Base-by-base conservation (phyloP, 2,329 filamentous ascomycete genomes). In the Fusarium graminum region DNA sequence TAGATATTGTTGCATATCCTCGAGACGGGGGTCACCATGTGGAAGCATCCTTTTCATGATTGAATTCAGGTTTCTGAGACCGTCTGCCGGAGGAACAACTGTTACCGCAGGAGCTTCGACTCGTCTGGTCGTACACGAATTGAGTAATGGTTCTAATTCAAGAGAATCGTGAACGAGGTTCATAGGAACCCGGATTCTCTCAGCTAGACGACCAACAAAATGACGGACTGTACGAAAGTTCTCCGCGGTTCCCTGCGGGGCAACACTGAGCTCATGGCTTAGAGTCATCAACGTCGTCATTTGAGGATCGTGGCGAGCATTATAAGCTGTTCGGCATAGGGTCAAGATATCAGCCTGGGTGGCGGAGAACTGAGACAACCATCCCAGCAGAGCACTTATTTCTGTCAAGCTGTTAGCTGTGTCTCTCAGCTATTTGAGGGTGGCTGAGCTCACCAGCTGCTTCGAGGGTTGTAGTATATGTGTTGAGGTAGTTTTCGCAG, bases 141-240 rank as follows among this genome's bases (percentile, higher is more conserved):
- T 68, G 1, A 84, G 68, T 1, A 83, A 38, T 3, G 73, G 51
- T 3, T 60, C 59, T 9, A 83, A 34, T 12, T 61, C 57, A 4
- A 44, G 45, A 3, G 74, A 69, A 49, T 79, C 75, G 8, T 74
- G 63, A 2, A 84, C 46, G 1, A 86, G 73, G 10, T 77, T 63
- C 6, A 75, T 73, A 1, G 77, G 71, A 2, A 79, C 78, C 11
- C 80, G 76, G 3, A 81, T 69, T 50, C 80, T 80, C 22, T 80
- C 71, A n/a, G 79, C 79, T 3, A 86, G 67, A 1, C 82, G 76
- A 4, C 83, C 82, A 9, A 86, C 68, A 32, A 76, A 74, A 65
- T 85, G 83, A 6, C 73, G 71, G 7, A 78, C 72, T 4, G 45
- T 39, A 6, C 62, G 54, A 54, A 81, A 81, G 0, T 39, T 25